These are phyloP conservation scores for Fusarium gaditjirri DNA, from an alignment of 2,329 filamentous ascomycete genomes.

Conservation along the genomic window DNA sequence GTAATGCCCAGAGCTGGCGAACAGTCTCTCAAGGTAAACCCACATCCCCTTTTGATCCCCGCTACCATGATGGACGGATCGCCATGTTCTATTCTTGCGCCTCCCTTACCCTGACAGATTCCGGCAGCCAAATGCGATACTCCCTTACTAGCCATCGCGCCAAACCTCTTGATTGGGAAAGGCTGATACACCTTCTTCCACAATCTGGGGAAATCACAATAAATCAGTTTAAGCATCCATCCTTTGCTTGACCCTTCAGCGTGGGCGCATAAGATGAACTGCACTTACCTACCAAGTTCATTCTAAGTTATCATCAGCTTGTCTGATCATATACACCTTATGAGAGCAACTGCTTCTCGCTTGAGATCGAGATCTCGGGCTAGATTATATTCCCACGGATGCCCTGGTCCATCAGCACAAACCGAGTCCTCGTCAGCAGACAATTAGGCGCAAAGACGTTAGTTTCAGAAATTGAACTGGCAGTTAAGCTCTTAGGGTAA, in stretches of 20 bases:
- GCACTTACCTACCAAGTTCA: not conserved
- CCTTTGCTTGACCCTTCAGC: not conserved
- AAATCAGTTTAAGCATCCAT: not conserved
- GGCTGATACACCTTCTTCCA: not conserved
- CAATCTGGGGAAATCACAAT: not conserved
- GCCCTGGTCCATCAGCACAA: not conserved
- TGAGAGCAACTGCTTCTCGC: not conserved
- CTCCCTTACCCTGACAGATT: conserved; percentile 1
- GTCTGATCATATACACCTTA: not conserved
- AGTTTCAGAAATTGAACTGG: no score
- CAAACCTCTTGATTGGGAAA: conserved; percentile 3
- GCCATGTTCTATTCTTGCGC: not conserved
- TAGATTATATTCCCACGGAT: not conserved
- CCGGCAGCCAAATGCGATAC: conserved; percentile 4
- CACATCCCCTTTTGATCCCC: conserved; percentile 8
- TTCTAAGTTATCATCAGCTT: not conserved
- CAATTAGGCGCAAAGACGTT: not conserved
- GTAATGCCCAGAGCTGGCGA: not conserved
- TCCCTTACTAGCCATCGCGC: not conserved
- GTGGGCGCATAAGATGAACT: not conserved
- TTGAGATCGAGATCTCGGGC: not conserved
- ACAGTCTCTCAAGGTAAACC: not conserved
- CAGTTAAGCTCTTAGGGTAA: not conserved
- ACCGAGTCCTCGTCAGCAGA: not conserved
- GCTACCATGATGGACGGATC: conserved; percentile 25